Evolutionary conservation across 208 protist genomes (phyloP), one percentile per base, ranked within the genome.

Genomic region (Wallacemonas sp.): DNA sequence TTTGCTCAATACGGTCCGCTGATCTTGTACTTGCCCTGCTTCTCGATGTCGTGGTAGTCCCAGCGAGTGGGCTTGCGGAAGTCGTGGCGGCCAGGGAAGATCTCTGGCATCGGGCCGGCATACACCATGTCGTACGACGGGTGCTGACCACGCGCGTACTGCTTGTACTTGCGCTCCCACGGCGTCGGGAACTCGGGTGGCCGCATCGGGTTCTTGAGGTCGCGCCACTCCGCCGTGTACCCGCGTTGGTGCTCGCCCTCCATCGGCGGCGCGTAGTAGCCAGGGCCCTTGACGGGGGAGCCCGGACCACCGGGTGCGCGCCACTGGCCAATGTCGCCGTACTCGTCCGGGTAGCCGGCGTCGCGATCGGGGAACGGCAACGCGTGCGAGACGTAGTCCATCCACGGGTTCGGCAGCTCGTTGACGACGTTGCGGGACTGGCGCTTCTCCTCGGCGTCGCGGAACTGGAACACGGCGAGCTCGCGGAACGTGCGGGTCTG

Each of bases 71-170:
- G 87, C 68, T 94, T 94, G 44, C 91, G 65, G 72, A 94, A 96
- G 78, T 96, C 76, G 65, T 83, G 78, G 23, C 87, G 83, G 14
- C 71, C 86, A 2, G 91, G 91, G 64, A 96, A 96, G 78, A 96
- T 96, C 83, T 94, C 86, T 24, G 91, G 91, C 86, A 94, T 94
- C 23, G 91, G 91, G 1, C 91, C 91, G 4, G 91, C 91, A 63
- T 96, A 96, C 62, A 86, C 80, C 87, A 94, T 94, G 65, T 96
- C 91, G 72, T 96, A 96, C 41, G 84, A 92, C 54, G 91, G 91
- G 63, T 96, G 91, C 78, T 94, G 87, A 3, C 91, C 91, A 19
- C 91, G 85, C 16, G 87, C 86, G 71, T 96, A 96, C 70, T 96
- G 87, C 66, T 81, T 83, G 75, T 96, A 96, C 83, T 94, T 94